Evolutionary conservation across 2,329 filamentous ascomycete species (phyloP), one percentile per base, ranked within the genome.

Genomic region (Penicillium sp.): DNA sequence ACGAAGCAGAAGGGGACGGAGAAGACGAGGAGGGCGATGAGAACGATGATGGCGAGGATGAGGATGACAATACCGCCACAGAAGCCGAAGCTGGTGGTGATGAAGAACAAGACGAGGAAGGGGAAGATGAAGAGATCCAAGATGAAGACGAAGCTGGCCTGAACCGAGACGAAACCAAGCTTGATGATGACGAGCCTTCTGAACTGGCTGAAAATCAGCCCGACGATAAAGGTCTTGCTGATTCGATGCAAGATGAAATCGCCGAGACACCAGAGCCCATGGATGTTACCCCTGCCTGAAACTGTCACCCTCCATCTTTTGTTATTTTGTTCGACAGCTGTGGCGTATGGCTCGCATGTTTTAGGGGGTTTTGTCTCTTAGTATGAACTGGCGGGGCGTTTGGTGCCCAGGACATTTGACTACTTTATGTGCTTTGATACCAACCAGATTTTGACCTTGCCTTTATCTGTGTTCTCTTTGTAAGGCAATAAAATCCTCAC

Each of bases 41-140:
- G 37, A 61, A 60, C 39, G 65, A 59, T n/a, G 59, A 55, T 8
- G 65, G 59, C 8, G 60, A 66, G 8, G 68, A 59, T 17, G 61
- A 63, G 15, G 67, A 59, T 15, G 61, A 67, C 45, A 38, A 47
- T 38, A 62, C 57, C 22, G 62, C 63, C 12, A 62, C 58, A 3
- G 67, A 63, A 37, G 58, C 31, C 38, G 64, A 63, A 15, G 61
- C 56, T 11, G 63, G 57, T 6, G 59, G 35, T 1, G 57, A 62
- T 10, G 65, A 65, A 2, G 47, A 48, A 2, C 42, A 60, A 53
- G 61, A 53, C 17, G 54, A 35, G 7, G 62, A 64, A 12, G 58
- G 54, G 3, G 58, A 34, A 15, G 51, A 37, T 14, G 49, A 52
- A 7, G 48, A 50, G 50, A 64, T 65, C 15, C 57, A 31, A 14